phyloP scores from a whole-genome alignment of 208 protist genomes.

The Trypanosoma boissoni region DNA sequence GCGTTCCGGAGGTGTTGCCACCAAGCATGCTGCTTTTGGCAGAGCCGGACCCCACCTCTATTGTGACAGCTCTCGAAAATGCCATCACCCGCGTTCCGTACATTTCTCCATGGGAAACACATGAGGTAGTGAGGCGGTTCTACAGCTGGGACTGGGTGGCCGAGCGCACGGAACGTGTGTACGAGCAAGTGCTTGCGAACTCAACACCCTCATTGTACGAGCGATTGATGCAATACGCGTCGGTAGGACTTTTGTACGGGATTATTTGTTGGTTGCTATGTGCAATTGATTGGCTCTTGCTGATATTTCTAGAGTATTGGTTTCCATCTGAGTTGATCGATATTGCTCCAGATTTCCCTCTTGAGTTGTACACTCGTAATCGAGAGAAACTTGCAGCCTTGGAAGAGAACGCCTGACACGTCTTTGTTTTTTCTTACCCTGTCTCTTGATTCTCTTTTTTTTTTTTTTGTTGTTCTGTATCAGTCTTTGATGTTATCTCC shows the following conservation, averaged over 20 bases:
- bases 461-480: slow-evolving; percentile 13
- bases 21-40: slow-evolving; percentile 92
- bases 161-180: slow-evolving; percentile 93
- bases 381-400: slow-evolving; percentile 72
- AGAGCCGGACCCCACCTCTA: slow-evolving; percentile 83
- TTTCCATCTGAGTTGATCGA: slow-evolving; percentile 85
- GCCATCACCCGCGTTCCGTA: slow-evolving; percentile 72
- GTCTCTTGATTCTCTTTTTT: slow-evolving; percentile 6
- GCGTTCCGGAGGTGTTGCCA: slow-evolving; percentile 97
- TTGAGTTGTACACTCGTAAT: slow-evolving; percentile 68
- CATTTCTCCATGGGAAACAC: slow-evolving; percentile 80
- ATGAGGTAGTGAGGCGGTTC: slow-evolving; percentile 87
- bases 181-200: slow-evolving; percentile 79
- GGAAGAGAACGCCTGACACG: slow-evolving; percentile 18
- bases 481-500: slow-evolving; percentile 11
- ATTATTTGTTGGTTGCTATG: slow-evolving; percentile 89
- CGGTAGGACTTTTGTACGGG: slow-evolving; percentile 86
- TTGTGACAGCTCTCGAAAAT: slow-evolving; percentile 65
- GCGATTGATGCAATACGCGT: slow-evolving; percentile 80
- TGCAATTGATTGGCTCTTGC: slow-evolving; percentile 76
- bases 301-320: slow-evolving; percentile 78
- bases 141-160: slow-evolving; percentile 96
- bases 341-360: slow-evolving; percentile 91
- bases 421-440: background rate
- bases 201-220: slow-evolving; percentile 69